Base-by-base conservation (phyloP, 2,329 filamentous ascomycete genomes). In the Colletotrichum sp. region DNA sequence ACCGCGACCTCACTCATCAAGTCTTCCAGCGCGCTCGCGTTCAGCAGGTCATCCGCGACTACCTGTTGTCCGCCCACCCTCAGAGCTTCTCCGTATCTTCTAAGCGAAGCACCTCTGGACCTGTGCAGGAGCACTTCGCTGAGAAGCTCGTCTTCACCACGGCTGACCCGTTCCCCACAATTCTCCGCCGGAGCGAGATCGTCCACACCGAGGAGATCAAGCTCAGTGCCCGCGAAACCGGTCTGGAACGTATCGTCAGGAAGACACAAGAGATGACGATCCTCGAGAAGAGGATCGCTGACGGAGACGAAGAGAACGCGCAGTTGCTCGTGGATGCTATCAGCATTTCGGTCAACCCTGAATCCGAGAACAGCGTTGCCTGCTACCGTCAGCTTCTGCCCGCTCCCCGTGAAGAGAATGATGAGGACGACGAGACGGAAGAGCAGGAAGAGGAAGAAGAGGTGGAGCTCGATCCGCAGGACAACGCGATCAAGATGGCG, bases 21-120 rank as follows among this genome's bases (percentile, higher is more conserved):
- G 94, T 98, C 29, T 98, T 95, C 84, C 96, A 98, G 84, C 93
- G 96, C 32, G 92, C 95, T n/a, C 93, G 95, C 78, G 94, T 99
- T 6, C 92, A 95, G 2, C 93, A 95, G 72, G 91, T 94, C 2
- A 94, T 98, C 68, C 90, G 96, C n/a, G 96, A 99, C 80, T 97
- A 98, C 82, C 89, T 97, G 11, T 88, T 98, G 8, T 92, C 95
- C 0, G 93, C 94, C 0, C 91, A 94, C 72, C 95, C 96, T n/a
- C 91, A 92, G 67, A 88, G 89, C 27, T 98, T 98, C 84, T 95
- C 95, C 1, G 91, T 95, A 8, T 95, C 95, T 0, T 92, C 93
- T 8, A 93, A 92, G 80, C 90, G 95, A 32, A 92, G 92, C 79
- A 94, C 93, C 3, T 90, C 88, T 13, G 93, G 95, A 13, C 90